Base-by-base conservation (phyloP, 768 basidiomycete species). In the Boletus reticulatus region DNA sequence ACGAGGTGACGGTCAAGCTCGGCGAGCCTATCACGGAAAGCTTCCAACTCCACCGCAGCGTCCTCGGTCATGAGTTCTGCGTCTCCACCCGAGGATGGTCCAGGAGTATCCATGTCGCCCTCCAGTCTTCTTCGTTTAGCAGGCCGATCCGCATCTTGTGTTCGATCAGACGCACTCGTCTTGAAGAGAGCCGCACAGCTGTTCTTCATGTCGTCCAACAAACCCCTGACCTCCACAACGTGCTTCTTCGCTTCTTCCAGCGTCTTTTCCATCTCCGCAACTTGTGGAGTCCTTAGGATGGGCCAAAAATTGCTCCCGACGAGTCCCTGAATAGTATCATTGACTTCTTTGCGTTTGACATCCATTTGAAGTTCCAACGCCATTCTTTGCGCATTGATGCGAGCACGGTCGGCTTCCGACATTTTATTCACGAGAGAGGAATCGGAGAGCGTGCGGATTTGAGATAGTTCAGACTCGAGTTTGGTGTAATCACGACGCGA, bases 261-360 rank as follows among this genome's bases (percentile, higher is more conserved):
- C 19, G 54, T 43, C 19, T 54, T 70, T 48, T 68, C 67, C 57
- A 67, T 50, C 43, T 70, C 65, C 13, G 52, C 49, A 22, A 67
- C 46, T 17, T 66, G 63, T n/a, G 68, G 57, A 7, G 54, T 48
- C 20, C 62, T 65, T 4, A 74, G n/a, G 32, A 70, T 45, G 6
- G 77, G 78, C 78, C 78, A 79, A 55, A 76, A 78, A 17, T 67
- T 67, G 44, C 66, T 62, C 24, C 69, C 70, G 6, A 73, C 49
- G 14, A 79, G 69, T 20, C 62, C 67, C 32, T 61, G 64, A 17
- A 75, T 49, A 13, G 51, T 38, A 4, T 60, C 62, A 34, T 69
- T 72, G 32, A 78, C 56, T 29, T 73, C 70, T 37, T 62, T 65
- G 57, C 72, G 71, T 53, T 74, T 76, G 24, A 19, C 55, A 6